Evolutionary conservation across 495 filamentous ascomycete species (phyloP).

Genomic region (Podospora appendiculata): DNA sequence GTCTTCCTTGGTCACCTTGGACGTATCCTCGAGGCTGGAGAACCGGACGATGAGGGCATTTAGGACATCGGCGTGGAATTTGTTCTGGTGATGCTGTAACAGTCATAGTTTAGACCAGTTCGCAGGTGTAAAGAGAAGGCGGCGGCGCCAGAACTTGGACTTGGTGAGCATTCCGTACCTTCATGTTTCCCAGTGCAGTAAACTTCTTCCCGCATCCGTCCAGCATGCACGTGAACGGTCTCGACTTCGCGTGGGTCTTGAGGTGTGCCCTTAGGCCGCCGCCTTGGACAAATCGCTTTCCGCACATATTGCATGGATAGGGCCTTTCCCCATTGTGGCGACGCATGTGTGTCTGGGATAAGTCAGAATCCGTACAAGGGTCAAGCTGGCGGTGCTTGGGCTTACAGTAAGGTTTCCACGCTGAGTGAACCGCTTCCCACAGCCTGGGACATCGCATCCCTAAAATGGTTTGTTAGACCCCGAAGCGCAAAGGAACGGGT

Average conservation of each 20-base stretch:
- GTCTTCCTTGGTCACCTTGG: slow-evolving; percentile 58
- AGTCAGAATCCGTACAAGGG: slow-evolving; percentile 4
- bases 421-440: slow-evolving; percentile 81
- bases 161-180: slow-evolving; percentile 41
- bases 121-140: too few relatives aligned
- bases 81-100: slow-evolving; percentile 82
- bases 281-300: slow-evolving; percentile 81
- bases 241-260: slow-evolving; percentile 68
- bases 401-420: slow-evolving; percentile 81
- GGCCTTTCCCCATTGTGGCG: slow-evolving; percentile 68
- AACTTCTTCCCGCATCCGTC: slow-evolving; percentile 81
- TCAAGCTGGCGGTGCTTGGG: too few relatives aligned
- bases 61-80: slow-evolving; percentile 72
- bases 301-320: slow-evolving; percentile 73
- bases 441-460: slow-evolving; percentile 74
- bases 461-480: slow-evolving; percentile 2
- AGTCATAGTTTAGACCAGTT: background rate
- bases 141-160: too few relatives aligned
- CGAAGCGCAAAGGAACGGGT: background rate
- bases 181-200: slow-evolving; percentile 82
- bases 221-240: slow-evolving; percentile 73
- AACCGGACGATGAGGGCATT: slow-evolving; percentile 68
- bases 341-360: slow-evolving; percentile 15
- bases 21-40: slow-evolving; percentile 51
- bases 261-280: slow-evolving; percentile 85